A percentile compares a stretch with the other conserved stretches of the same genome.
These are phyloP conservation scores for Phragmites australis DNA, from an alignment of 176 grass and related monocot species.

Conservation along the genomic window DNA sequence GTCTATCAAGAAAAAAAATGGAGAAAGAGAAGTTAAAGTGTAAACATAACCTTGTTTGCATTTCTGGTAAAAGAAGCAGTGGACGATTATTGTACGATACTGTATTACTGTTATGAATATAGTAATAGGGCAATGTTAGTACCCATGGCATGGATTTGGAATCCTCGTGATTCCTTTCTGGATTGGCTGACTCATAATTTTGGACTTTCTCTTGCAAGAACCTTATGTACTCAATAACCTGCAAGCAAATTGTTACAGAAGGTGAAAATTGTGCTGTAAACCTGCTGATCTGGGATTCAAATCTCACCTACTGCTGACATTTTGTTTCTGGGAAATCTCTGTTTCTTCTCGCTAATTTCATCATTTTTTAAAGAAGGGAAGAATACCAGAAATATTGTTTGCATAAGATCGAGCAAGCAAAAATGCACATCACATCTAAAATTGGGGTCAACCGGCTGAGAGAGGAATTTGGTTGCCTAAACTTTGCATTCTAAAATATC, in stretches of 20 bases:
- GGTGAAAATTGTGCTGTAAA: neutral
- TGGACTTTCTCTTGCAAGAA: slow-evolving; percentile 91
- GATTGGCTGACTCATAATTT: slow-evolving; percentile 59
- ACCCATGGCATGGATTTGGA: slow-evolving; percentile 86
- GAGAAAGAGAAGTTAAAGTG: slow-evolving; percentile 17
- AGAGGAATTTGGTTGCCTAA: neutral
- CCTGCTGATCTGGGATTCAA: neutral
- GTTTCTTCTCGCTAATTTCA: neutral
- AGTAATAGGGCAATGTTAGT: slow-evolving; percentile 37
- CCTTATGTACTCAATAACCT: slow-evolving; percentile 95
- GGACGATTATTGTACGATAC: neutral
- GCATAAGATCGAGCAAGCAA: neutral
- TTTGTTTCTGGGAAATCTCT: neutral
- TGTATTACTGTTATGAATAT: neutral
- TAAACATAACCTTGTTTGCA: neutral
- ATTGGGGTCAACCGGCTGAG: neutral
- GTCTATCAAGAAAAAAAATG: slow-evolving; percentile 40
- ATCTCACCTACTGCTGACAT: neutral
- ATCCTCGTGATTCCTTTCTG: slow-evolving; percentile 61
- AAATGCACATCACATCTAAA: neutral
- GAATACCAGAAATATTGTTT: neutral
- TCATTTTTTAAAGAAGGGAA: neutral
- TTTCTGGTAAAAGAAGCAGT: neutral
- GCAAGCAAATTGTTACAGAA: slow-evolving; percentile 20
- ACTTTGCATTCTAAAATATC: neutral